Evolutionary conservation across 1,139 yeast genomes (phyloP).

Genomic region (Suhomyces bolitotheri): DNA sequence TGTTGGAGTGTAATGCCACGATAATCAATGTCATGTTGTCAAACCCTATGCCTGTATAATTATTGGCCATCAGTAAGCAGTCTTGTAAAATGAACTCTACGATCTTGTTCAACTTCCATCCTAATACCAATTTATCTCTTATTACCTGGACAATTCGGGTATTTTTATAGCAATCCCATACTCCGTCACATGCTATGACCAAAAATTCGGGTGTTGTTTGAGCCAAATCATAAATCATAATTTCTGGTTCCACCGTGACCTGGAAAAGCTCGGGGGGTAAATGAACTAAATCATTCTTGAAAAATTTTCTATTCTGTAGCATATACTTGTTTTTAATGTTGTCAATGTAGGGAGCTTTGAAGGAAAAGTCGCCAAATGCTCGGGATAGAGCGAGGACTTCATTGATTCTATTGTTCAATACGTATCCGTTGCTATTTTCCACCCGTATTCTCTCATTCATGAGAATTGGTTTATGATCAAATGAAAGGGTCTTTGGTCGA

Average conservation of each 20-base stretch:
- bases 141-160: conserved; percentile 53
- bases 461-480: conserved; percentile 75
- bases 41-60: conserved; percentile 74
- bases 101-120: conserved; percentile 59
- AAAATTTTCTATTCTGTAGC: conserved; percentile 21
- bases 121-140: conserved; percentile 57
- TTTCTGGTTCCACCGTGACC: conserved; percentile 73
- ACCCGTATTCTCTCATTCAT: conserved; percentile 76
- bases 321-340: conserved; percentile 32
- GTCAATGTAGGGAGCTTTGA: conserved; percentile 50
- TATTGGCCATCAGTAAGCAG: conserved; percentile 71
- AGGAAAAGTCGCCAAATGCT: conserved; percentile 76
- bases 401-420: conserved; percentile 66
- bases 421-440: conserved; percentile 73
- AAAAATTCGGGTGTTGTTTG: conserved; percentile 56
- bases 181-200: conserved; percentile 74
- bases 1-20: conserved; percentile 54
- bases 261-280: conserved; percentile 47
- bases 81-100: conserved; percentile 61
- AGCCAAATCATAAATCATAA: conserved; percentile 53
- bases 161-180: conserved; percentile 76
- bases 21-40: conserved; percentile 77
- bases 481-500: conserved; percentile 60
- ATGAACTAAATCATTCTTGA: conserved; percentile 21
- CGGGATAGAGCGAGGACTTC: conserved; percentile 72